Base-by-base conservation (phyloP, 176 grass and related monocot species). In the Oryza meyeriana region DNA sequence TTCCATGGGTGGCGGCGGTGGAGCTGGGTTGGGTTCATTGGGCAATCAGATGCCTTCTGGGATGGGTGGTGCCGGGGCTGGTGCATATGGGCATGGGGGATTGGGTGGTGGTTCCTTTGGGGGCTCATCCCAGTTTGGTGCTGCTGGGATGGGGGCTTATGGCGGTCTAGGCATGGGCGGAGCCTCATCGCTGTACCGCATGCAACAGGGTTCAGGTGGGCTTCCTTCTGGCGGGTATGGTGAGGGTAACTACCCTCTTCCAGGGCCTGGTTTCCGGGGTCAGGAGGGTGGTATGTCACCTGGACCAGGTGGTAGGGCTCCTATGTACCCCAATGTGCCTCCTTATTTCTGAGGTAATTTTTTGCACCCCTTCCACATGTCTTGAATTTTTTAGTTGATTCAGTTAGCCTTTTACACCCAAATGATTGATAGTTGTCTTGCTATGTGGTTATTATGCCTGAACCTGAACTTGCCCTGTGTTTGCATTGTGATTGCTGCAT, bases 331-430 rank as follows among this genome's bases (percentile, higher is more conserved):
- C 6, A 95, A 98, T 28, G 64, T 89, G 62, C 90, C 90, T 12
- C 95, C 92, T 76, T 96, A 96, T 81, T 99, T 94, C 81, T 99
- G 80, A 94, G 97, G 97, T 99, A 94, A 85, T 63, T 47, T 31
- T 44, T 81, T 62, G 38, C 44, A 47, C 31, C 10, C 13, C 18
- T 68, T 76, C 26, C 26, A 3, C 34, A 57, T 73, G 10, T 27
- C 22, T 48, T 42, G 57, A 50, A 82, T 64, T 79, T 45, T 50
- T 27, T 80, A 41, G 22, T 57, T 68, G 4, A 31, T 77, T 57
- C 22, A 22, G 22, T 59, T 59, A 59, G 55, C 1, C n/a, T 25
- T 59, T 59, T 59, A 59, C 55, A 59, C 20, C n/a, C 55, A 59
- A 25, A 59, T 82, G 44, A 39, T 61, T 62, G 24, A 6, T 82